Conservation (phyloP, 2,329 filamentous ascomycete species). For the Neonectria neomacrospora region DNA sequence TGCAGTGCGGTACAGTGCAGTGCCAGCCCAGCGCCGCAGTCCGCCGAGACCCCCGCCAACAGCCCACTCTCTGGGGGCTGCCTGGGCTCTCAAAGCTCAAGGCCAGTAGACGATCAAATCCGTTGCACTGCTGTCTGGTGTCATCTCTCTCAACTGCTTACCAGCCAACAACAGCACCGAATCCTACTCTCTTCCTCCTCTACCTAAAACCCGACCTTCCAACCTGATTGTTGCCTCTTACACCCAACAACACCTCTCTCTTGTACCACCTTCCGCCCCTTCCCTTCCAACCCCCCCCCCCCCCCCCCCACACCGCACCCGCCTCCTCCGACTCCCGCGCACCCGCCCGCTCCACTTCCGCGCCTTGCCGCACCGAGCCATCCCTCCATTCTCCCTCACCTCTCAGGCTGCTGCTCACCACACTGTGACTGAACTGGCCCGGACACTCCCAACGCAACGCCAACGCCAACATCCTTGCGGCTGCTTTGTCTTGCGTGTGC, state of each 20-base stretch:
- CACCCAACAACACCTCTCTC: neutral
- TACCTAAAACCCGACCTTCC: neutral
- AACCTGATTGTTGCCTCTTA: neutral
- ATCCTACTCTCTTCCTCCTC: neutral
- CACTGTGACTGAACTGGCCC: no score
- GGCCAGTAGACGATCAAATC: neutral
- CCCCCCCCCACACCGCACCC: neutral
- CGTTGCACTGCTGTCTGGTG: neutral
- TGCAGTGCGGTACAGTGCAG: neutral
- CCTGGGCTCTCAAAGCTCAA: neutral
- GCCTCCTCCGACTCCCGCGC: conserved; percentile 2
- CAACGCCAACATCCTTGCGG: conserved; percentile 1
- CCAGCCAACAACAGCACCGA: neutral
- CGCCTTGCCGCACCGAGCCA: neutral
- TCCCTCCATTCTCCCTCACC: conserved; percentile 2
- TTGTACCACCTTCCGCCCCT: neutral
- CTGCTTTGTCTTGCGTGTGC: neutral
- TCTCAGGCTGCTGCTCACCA: neutral
- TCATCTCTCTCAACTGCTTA: neutral
- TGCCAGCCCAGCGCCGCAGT: neutral
- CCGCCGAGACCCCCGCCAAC: neutral
- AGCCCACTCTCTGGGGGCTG: neutral
- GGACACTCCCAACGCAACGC: neutral
- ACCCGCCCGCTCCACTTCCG: neutral
- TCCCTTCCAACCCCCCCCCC: no score